phyloP scores from a whole-genome alignment of 2,329 filamentous ascomycete species.

The Pseudogymnoascus sp. region DNA sequence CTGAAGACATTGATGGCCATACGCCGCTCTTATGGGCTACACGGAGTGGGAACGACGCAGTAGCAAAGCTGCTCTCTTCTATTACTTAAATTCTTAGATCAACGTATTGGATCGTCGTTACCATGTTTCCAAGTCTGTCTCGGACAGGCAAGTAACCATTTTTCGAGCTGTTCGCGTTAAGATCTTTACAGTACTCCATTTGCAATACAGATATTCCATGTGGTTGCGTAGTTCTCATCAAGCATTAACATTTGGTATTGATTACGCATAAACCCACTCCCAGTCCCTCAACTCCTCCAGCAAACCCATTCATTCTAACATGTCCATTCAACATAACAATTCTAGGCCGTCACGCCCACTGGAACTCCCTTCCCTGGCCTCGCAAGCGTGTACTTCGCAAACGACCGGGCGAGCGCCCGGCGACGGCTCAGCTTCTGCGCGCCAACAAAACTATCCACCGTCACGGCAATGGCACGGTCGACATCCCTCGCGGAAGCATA shows the following conservation, averaged over 20 bases:
- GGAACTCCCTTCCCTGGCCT: constrained; percentile 19
- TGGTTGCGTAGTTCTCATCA: neutral
- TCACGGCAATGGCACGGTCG: constrained; percentile 93
- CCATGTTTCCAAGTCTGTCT: neutral
- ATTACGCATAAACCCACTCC: neutral
- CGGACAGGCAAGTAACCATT: neutral
- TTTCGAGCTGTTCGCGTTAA: neutral
- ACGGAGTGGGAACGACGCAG: constrained; percentile 25
- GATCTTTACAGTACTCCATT: neutral
- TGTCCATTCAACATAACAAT: neutral
- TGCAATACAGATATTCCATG: neutral
- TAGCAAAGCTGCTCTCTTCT: neutral
- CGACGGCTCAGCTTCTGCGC: constrained; percentile 97
- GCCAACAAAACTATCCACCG: constrained; percentile 90
- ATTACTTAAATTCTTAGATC: neutral
- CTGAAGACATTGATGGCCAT: neutral
- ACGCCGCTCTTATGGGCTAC: constrained; percentile 1
- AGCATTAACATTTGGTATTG: constrained; percentile 9
- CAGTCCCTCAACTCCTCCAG: constrained; percentile 5
- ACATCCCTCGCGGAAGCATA: constrained; percentile 89
- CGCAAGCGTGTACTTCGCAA: constrained; percentile 80
- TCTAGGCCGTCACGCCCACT: neutral
- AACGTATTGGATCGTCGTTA: neutral
- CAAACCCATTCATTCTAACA: constrained; percentile 3
- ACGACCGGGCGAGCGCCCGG: constrained; percentile 87